Base-by-base conservation (phyloP, 2,329 filamentous ascomycete genomes). In the Rhinocladiella mackenziei region DNA sequence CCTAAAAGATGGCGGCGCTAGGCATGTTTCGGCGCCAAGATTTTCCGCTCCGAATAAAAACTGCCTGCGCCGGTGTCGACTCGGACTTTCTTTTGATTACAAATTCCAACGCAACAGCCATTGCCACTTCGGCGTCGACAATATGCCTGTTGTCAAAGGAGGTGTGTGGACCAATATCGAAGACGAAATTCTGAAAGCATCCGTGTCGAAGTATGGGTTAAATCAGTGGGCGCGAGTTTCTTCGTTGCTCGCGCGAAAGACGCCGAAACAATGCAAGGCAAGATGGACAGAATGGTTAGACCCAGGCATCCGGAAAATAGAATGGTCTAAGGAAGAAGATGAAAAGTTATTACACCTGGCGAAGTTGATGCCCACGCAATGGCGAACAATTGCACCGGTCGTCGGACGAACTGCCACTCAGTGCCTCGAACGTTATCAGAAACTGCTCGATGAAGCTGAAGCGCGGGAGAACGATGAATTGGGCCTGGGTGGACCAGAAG, bases 211-310 rank as follows among this genome's bases (percentile, higher is more conserved):
- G 67, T 95, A 95, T 75, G 89, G 89, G 37, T 77, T 95, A 50
- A 92, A 95, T 63, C 92, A 98, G 70, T 98, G 92, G 92, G 91
- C 92, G 63, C 91, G 92, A 67, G 92, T 97, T 54, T 96, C 92
- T 43, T 97, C 92, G 46, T 80, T 98, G 55, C 83, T 98, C 56
- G 91, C 91, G 64, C 87, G 94, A 62, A 98, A 98, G 69, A 97
- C 92, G 22, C 83, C 92, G 39, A 98, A 98, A 72, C 92, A 98
- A 72, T 98, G 92, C 80, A 98, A 98, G 72, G 91, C 92, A 50
- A 79, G 92, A 71, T 98, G 92, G 92, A 82, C 84, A 64, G 91
- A 98, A 77, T 98, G 92, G 91, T 79, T 98, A 56, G 92, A 98
- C 63, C 92, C 92, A 14, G 87, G 86, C 63, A 97, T 98, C 72